A percentile compares a stretch with the other conserved stretches of the same genome.
phyloP scores from a whole-genome alignment of 768 basidiomycete genomes.

The Boletus vinaceobasis region DNA sequence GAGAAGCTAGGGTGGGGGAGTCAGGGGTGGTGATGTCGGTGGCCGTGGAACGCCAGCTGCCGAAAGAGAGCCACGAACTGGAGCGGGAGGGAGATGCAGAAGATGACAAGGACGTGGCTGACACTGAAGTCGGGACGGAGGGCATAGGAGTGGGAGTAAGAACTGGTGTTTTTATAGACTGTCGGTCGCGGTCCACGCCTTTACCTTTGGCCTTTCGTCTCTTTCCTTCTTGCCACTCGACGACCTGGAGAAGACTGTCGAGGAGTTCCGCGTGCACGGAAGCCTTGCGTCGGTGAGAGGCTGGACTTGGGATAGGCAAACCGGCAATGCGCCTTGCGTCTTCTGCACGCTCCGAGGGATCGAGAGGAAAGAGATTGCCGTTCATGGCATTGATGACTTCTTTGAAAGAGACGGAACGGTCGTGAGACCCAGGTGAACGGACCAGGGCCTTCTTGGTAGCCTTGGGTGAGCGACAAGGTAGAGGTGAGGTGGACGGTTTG shows the following conservation, averaged over 20 bases:
- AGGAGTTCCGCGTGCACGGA: constrained; percentile 37
- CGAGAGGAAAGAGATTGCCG: constrained; percentile 52
- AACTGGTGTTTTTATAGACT: constrained; percentile 8
- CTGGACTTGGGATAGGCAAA: constrained; percentile 14
- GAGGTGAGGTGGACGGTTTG: constrained; percentile 18
- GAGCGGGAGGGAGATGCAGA: constrained; percentile 34
- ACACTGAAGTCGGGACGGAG: constrained; percentile 22
- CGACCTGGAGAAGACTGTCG: constrained; percentile 41
- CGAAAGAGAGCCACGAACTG: constrained; percentile 42
- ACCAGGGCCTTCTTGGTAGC: constrained; percentile 4
- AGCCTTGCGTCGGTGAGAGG: constrained; percentile 17
- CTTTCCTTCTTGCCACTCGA: constrained; percentile 41
- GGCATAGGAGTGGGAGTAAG: constrained; percentile 15
- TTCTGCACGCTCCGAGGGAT: constrained; percentile 31
- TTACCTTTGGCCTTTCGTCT: constrained; percentile 39
- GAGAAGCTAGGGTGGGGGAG: constrained; percentile 33
- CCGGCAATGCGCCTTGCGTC: constrained; percentile 31
- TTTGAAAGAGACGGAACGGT: constrained; percentile 48
- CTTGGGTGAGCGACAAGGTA: constrained; percentile 19
- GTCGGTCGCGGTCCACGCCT: constrained; percentile 33
- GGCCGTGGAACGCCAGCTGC: constrained; percentile 38
- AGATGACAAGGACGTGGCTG: constrained; percentile 23
- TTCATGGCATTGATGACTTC: constrained; percentile 58
- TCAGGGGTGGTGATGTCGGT: constrained; percentile 34
- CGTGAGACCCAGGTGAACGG: constrained; percentile 12